Conservation (phyloP, 2,329 filamentous ascomycete genomes). For the Cladosporium sp. region DNA sequence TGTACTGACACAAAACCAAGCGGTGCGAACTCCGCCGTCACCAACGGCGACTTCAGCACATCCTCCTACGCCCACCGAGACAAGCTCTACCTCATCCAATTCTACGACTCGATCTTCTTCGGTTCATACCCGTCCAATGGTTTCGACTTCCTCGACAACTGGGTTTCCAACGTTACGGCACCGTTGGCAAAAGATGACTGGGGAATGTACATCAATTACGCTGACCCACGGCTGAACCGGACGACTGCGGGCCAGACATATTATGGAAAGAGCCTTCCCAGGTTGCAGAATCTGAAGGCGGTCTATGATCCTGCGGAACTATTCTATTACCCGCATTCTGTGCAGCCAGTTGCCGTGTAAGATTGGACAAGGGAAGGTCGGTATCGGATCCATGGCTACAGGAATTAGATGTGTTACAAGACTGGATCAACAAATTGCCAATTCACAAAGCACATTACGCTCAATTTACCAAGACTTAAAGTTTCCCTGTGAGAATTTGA, state of each 20-base stretch:
- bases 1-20: neutral
- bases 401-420: neutral
- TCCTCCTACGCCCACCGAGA: constrained; percentile 23
- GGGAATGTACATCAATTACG: constrained; percentile 25
- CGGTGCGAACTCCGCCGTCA: constrained; percentile 19
- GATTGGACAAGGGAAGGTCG: neutral
- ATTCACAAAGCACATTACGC: neutral
- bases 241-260: constrained; percentile 6
- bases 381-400: neutral
- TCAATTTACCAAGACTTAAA: neutral
- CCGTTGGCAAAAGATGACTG: constrained; percentile 15
- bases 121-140: constrained; percentile 18
- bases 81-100: constrained; percentile 23
- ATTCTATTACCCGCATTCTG: constrained; percentile 10
- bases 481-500: neutral
- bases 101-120: constrained; percentile 20
- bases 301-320: constrained; percentile 7
- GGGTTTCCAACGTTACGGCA: constrained; percentile 17
- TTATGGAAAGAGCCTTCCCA: constrained; percentile 9
- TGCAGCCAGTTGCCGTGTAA: constrained; percentile 6
- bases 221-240: constrained; percentile 18
- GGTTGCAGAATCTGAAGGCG: constrained; percentile 13
- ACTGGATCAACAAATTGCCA: neutral
- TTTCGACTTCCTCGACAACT: constrained; percentile 21
- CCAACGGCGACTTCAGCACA: constrained; percentile 19